Evolutionary conservation across 176 grass and related monocot species (phyloP), one percentile per base, ranked within the genome.

Genomic region (Aegilops tauschii): DNA sequence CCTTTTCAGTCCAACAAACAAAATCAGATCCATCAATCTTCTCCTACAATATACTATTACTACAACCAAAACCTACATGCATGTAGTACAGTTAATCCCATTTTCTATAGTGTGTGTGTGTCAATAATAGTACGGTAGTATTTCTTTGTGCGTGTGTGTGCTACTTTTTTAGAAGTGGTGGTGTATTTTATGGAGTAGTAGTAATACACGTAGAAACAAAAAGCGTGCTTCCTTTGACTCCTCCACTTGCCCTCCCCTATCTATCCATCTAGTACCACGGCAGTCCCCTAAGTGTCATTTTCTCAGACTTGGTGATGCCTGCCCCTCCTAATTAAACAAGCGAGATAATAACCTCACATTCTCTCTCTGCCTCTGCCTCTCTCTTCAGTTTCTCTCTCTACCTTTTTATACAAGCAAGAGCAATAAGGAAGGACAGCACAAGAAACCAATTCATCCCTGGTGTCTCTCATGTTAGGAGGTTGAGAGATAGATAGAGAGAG

Each of bases 371-470:
- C 37, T 54, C 23, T 65, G 68, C 49, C 44, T 29, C 18, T n/a
- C 83, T 42, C 62, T n/a, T 45, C 12, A 25, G 4, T 40, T 17
- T 77, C 72, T 85, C 74, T 83, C 76, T 76, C 80, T 77, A 80
- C 86, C 86, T 91, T 93, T 89, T 88, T 81, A 84, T 84, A 79
- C 82, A 65, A 68, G 71, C 82, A 7, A 18, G 49, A 87, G 68
- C 87, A 97, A 73, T 89, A 88, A 92, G 87, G 37, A 76, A 84
- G 75, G 84, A 93, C 90, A 94, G 88, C 77, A 76, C 75, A 87
- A 87, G 87, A 65, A 85, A 95, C 94, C 87, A 94, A 87, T 92
- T 91, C 85, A 88, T 91, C 79, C 81, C 80, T 88, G 83, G 87
- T 86, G 81, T 87, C 84, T 78, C 87, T 73, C 78, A 80, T 69